phyloP scores from a whole-genome alignment of 1,284 basidiomycete genomes.

The Papiliotrema fonsecae region DNA sequence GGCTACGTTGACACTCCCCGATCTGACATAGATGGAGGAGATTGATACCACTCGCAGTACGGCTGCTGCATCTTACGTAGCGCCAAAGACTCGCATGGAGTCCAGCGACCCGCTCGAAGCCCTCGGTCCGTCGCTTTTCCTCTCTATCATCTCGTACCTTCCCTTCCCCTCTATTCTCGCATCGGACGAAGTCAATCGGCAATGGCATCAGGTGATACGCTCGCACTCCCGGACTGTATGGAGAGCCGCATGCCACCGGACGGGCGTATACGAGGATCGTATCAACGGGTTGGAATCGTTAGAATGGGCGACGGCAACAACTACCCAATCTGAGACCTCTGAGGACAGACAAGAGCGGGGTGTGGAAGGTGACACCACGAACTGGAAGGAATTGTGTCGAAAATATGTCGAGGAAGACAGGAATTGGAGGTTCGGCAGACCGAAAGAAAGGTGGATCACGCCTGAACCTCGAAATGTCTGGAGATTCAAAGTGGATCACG shows the following conservation, averaged over 20 bases:
- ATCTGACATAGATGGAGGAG: too few species aligned
- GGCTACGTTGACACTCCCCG: too few species aligned
- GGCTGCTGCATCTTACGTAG: too few species aligned
- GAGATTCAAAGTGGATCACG: conserved; percentile 38
- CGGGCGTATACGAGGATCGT: conserved; percentile 17
- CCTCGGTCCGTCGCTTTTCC: conserved; percentile 35
- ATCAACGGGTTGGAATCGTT: conserved; percentile 6
- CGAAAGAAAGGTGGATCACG: conserved; percentile 26
- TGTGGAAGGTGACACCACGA: conserved; percentile 2
- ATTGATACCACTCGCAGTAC: too few species aligned
- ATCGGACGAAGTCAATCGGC: conserved; percentile 15
- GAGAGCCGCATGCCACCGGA: conserved; percentile 10
- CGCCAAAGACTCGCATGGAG: too few species aligned
- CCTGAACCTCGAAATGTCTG: conserved; percentile 25
- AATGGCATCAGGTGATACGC: conserved; percentile 20
- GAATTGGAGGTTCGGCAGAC: conserved; percentile 28
- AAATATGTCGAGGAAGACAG: conserved; percentile 12
- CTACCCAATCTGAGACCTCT: conserved; percentile 5
- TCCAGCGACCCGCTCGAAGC: conserved; percentile 28
- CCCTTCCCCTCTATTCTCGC: conserved; percentile 17
- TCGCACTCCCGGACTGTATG: conserved; percentile 22
- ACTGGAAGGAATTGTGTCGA: conserved; percentile 21
- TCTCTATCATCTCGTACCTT: conserved; percentile 31
- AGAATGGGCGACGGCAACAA: conserved; percentile 7
- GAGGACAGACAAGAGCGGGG: neutral